Conservation (phyloP, 371 early-diverging fungal species). For the Rhizopus delemar region DNA sequence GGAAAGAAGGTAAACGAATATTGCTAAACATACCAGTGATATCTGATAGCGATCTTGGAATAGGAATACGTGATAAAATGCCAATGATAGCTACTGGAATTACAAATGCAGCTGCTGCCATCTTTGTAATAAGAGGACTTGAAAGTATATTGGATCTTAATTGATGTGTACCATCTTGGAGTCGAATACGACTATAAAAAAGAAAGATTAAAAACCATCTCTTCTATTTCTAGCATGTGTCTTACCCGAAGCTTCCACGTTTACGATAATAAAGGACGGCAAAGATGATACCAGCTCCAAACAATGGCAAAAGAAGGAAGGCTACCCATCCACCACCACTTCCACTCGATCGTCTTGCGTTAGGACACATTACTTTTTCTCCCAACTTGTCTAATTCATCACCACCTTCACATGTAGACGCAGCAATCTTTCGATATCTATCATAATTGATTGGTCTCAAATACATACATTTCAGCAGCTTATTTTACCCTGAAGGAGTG, state of each 20-base stretch:
- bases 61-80: constrained; percentile 40
- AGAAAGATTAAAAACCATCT: not conserved
- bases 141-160: constrained; percentile 27
- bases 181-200: constrained; percentile 37
- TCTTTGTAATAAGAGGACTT: constrained; percentile 38
- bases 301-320: constrained; percentile 41
- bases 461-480: too few species aligned
- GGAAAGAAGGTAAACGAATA: constrained; percentile 32
- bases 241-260: constrained; percentile 42
- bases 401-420: constrained; percentile 70
- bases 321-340: constrained; percentile 29
- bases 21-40: constrained; percentile 25
- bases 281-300: constrained; percentile 41
- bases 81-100: constrained; percentile 46
- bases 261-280: constrained; percentile 37
- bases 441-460: too few species aligned
- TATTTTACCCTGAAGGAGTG: constrained; percentile 49
- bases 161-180: constrained; percentile 34
- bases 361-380: constrained; percentile 69
- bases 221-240: not conserved
- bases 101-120: constrained; percentile 41
- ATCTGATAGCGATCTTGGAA: constrained; percentile 37
- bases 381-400: constrained; percentile 48
- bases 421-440: constrained; percentile 79
- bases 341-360: constrained; percentile 39